These are phyloP conservation scores for Toxoplasma gondii DNA, from an alignment of 169 alveolate genomes.

Conservation along the genomic window DNA sequence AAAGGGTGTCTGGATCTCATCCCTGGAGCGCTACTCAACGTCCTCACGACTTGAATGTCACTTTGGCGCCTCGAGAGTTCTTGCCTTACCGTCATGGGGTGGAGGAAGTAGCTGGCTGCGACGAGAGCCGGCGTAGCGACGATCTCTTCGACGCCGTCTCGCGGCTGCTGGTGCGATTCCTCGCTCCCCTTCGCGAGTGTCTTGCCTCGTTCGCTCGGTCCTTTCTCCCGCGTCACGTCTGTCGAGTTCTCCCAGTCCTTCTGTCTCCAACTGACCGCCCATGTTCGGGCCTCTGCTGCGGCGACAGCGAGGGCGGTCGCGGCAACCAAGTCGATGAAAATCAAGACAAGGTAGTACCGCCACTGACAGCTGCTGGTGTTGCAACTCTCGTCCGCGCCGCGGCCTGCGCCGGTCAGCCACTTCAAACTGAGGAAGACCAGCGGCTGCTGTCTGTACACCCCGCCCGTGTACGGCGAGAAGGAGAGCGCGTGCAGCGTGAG, in stretches of 20 bases:
- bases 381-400: constrained; percentile 20
- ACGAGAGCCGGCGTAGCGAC: constrained; percentile 21
- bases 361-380: not conserved
- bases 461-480: constrained; percentile 9
- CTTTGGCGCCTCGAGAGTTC: not conserved
- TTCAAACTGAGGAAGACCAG: not conserved
- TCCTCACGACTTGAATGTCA: too few relatives aligned
- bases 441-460: constrained; percentile 41
- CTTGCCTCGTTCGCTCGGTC: not conserved
- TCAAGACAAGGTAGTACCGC: constrained; percentile 5
- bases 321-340: not conserved
- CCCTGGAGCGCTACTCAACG: too few relatives aligned
- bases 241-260: not conserved
- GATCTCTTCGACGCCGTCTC: not conserved
- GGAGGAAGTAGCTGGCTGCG: constrained; percentile 18
- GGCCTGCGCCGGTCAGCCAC: not conserved
- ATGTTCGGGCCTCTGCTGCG: not conserved
- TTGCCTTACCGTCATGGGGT: not conserved
- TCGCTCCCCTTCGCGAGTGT: not conserved
- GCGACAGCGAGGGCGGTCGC: constrained; percentile 5
- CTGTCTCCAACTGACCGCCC: not conserved
- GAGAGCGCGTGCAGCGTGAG: constrained; percentile 8
- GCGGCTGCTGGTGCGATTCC: not conserved
- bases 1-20: too few relatives aligned
- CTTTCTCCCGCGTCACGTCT: not conserved